phyloP scores from a whole-genome alignment of 352 stramenopile species.

The Phytophthora pisi region DNA sequence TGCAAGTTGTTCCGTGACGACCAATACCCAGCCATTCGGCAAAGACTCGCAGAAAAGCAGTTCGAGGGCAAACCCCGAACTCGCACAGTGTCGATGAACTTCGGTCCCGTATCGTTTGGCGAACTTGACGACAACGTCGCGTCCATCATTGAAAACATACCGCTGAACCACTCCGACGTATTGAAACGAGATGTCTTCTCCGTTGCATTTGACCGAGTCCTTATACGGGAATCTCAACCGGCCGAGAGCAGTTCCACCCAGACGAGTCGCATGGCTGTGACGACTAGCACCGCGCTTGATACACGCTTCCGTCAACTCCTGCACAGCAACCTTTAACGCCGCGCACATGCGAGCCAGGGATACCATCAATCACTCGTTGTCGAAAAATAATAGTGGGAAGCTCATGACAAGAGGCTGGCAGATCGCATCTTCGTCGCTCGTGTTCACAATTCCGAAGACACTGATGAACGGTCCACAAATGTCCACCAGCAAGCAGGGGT shows the following conservation, averaged over 20 bases:
- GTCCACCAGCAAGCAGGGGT: constrained; percentile 32
- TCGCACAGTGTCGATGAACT: constrained; percentile 29
- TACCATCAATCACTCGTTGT: constrained; percentile 28
- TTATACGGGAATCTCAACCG: constrained; percentile 35
- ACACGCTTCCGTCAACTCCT: constrained; percentile 23
- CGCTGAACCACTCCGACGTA: constrained; percentile 28
- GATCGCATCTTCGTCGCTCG: constrained; percentile 23
- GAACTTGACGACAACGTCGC: constrained; percentile 33
- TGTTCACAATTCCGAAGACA: constrained; percentile 33
- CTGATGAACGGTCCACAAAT: constrained; percentile 32
- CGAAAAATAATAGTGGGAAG: constrained; percentile 33
- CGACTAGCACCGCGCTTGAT: constrained; percentile 9
- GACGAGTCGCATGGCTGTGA: constrained; percentile 5
- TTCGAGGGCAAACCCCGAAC: constrained; percentile 19
- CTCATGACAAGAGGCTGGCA: constrained; percentile 34
- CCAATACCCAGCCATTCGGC: constrained; percentile 29
- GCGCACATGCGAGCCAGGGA: constrained; percentile 23
- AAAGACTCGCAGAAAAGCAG: constrained; percentile 26
- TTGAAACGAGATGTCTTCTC: constrained; percentile 13
- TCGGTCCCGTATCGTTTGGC: constrained; percentile 24
- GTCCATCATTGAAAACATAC: constrained; percentile 24
- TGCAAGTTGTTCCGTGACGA: constrained; percentile 34
- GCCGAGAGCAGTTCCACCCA: constrained; percentile 11
- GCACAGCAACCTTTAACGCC: constrained; percentile 26
- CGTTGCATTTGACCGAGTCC: constrained; percentile 24